phyloP scores from a whole-genome alignment of 805 yeast species.

The Lipomyces kockii region DNA sequence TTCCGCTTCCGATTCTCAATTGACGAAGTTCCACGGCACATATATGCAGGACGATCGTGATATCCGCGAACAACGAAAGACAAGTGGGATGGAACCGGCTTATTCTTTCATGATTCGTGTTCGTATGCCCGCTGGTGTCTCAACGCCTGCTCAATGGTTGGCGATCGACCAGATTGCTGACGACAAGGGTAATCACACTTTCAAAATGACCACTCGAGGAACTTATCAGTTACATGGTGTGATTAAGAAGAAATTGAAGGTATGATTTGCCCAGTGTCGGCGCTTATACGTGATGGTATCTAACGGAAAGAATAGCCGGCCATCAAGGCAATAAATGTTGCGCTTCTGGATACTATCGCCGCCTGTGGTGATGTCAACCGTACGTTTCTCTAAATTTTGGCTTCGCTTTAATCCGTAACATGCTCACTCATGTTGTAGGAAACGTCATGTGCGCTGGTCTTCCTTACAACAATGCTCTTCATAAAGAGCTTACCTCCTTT shows the following conservation, averaged over 20 bases:
- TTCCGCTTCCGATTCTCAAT: slow-evolving; percentile 86
- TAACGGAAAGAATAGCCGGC: slow-evolving; percentile 55
- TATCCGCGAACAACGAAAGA: slow-evolving; percentile 87
- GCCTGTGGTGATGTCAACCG: slow-evolving; percentile 99
- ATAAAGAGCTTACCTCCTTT: slow-evolving; percentile 67
- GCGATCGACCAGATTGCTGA: slow-evolving; percentile 79
- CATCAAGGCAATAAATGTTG: slow-evolving; percentile 89
- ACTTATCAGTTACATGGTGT: slow-evolving; percentile 96
- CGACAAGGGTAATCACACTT: slow-evolving; percentile 86
- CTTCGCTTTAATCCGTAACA: not conserved
- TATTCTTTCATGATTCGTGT: slow-evolving; percentile 97
- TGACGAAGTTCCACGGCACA: slow-evolving; percentile 96
- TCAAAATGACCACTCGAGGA: slow-evolving; percentile 94
- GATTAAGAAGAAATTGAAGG: slow-evolving; percentile 81
- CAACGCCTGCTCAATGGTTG: slow-evolving; percentile 88
- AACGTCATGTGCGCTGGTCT: slow-evolving; percentile 92
- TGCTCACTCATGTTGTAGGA: slow-evolving; percentile 34
- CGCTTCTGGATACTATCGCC: slow-evolving; percentile 89
- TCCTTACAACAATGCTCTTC: slow-evolving; percentile 82
- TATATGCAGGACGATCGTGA: slow-evolving; percentile 99
- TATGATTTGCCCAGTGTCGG: not conserved
- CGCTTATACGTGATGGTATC: not conserved
- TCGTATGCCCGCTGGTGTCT: slow-evolving; percentile 90
- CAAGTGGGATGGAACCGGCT: slow-evolving; percentile 92
- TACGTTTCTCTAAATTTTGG: slow-evolving; percentile 6